Conservation (phyloP, 345 rosid species). For the Carallia pectinifolia region DNA sequence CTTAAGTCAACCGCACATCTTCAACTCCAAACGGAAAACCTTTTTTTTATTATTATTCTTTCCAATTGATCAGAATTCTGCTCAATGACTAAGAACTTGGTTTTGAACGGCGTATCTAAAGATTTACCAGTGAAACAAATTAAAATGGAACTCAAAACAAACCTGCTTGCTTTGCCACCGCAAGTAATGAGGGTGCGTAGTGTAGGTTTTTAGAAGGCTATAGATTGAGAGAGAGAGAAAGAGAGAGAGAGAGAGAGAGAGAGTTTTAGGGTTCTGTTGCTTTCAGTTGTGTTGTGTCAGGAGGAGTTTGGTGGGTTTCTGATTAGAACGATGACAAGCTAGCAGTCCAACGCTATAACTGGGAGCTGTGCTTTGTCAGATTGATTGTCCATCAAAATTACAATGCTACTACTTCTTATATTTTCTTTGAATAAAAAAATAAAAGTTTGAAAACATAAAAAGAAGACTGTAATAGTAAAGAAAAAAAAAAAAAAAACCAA, state of each 20-base stretch:
- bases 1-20: neutral
- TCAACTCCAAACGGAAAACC: neutral
- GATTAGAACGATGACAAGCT: slow-evolving; percentile 17
- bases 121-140: neutral
- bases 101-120: neutral
- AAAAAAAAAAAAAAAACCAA: too few species aligned
- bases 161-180: slow-evolving; percentile 9
- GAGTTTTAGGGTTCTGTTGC: slow-evolving; percentile 6
- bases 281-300: too few species aligned
- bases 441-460: too few species aligned
- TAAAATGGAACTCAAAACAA: neutral
- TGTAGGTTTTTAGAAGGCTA: neutral
- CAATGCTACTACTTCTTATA: slow-evolving; percentile 6
- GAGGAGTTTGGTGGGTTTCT: neutral
- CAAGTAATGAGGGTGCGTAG: neutral
- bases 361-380: neutral
- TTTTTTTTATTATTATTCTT: neutral
- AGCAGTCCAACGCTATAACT: neutral
- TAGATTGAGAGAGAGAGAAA: too few species aligned
- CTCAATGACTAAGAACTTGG: neutral
- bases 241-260: neutral
- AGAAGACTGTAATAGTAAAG: too few species aligned
- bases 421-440: neutral
- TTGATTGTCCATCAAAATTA: neutral
- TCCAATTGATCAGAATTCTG: neutral